Evolutionary conservation across 2,329 filamentous ascomycete genomes (phyloP), one percentile per base, ranked within the genome.

Genomic region (Thelonectria blattea): DNA sequence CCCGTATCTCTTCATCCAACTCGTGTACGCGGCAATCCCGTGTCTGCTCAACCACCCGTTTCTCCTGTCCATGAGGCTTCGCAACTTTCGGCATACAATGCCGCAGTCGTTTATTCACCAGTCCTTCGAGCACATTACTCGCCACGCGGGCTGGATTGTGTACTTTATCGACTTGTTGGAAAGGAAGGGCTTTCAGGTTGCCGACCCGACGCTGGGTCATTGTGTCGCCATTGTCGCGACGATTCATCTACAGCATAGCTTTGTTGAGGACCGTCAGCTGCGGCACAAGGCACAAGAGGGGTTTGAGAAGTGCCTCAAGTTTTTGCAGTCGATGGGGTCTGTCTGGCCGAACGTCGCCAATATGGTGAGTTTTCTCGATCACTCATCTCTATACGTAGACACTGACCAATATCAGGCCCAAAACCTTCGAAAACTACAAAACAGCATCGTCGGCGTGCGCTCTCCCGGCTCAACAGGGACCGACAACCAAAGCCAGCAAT

Each of bases 31-130:
- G 55, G 80, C 81, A 0, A 83, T 83, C 42, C 75, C 83, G 1
- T 84, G 81, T 60, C 75, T 84, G 1, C 72, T 85, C 9, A 85
- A 85, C 52, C 83, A 85, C 59, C 83, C 83, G 0, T 76, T 85
- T n/a, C 70, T 85, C 2, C 68, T 85, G 4, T 84, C 82, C 0
- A 72, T 84, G 39, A 76, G 81, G n/a, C 73, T 85, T 3, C 77
- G 80, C n/a, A 82, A 79, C 34, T 83, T 84, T 63, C 78, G 80
- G 37, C 78, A 78, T 39, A 80, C 78, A 3, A 82, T 84, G 42
- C 83, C 83, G 0, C 81, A 85, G 52, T 80, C 83, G 1, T 85
- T 85, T 18, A 75, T 85, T 1, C 82, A 84, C 49, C 81, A 84
- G 62, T 83, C 80, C 1, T 81, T 80, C 12, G 82, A 84, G 55